Percentiles rank a stretch among this genome's conserved stretches.
Conservation (phyloP, 257 asterid genomes). For the Galeopsis tetrahit region DNA sequence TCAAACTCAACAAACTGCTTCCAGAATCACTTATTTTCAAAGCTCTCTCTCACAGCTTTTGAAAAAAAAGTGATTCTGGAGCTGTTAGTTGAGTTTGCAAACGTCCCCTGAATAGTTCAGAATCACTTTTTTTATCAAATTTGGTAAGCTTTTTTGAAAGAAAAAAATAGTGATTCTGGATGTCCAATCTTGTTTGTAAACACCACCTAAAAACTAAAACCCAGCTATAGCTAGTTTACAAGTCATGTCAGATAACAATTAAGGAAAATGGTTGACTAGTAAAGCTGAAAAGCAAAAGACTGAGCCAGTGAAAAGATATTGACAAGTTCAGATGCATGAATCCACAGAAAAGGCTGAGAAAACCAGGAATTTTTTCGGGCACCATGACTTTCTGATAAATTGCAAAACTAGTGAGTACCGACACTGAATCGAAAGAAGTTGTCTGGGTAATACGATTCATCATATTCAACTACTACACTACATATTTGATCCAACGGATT, state of each 20-base stretch:
- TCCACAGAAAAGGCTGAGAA: slow-evolving; percentile 1
- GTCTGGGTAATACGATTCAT: slow-evolving; percentile 2
- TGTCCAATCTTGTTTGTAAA: no score
- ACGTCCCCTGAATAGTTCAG: no score
- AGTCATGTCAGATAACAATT: neutral
- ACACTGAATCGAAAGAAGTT: neutral
- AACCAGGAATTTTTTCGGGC: neutral
- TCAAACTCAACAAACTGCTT: no score
- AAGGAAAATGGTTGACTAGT: neutral
- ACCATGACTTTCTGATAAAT: neutral
- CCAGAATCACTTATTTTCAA: no score
- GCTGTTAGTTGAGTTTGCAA: no score
- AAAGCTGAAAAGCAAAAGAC: slow-evolving; percentile 1
- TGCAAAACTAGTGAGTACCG: neutral
- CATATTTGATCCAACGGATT: neutral
- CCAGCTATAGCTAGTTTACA: slow-evolving; percentile 10
- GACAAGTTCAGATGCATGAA: slow-evolving; percentile 23
- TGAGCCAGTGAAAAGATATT: neutral
- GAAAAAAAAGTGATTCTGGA: no score
- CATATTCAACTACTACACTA: slow-evolving; percentile 2
- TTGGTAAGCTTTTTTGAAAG: no score
- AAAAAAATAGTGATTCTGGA: no score
- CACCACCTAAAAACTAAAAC: neutral
- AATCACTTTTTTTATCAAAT: no score
- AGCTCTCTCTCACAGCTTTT: no score